phyloP scores from a whole-genome alignment of 495 filamentous ascomycete genomes.

The Apiosordaria backusii region DNA sequence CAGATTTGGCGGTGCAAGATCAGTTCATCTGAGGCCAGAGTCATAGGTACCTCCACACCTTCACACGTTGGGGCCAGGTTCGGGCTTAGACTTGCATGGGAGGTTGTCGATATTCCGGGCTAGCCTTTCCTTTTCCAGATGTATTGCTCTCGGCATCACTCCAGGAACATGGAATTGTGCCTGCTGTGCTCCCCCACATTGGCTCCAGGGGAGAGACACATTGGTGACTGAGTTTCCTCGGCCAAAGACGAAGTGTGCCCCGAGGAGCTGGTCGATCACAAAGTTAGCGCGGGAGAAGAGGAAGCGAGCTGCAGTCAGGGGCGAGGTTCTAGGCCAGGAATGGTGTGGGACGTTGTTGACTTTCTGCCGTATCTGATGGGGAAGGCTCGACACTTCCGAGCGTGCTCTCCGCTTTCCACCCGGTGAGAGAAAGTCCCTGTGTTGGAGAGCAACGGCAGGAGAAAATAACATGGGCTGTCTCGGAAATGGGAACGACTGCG shows the following conservation, averaged over 20 bases:
- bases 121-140: conserved; percentile 16
- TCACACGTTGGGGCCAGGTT: background rate
- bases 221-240: conserved; percentile 1
- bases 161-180: conserved; percentile 9
- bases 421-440: background rate
- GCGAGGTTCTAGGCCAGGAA: background rate
- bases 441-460: background rate
- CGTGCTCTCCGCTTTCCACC: background rate
- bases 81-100: conserved; percentile 4
- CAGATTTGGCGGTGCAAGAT: conserved; percentile 7
- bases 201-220: background rate
- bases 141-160: conserved; percentile 6
- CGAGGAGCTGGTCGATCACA: conserved; percentile 8
- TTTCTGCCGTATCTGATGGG: background rate
- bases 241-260: background rate
- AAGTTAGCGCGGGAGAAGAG: conserved; percentile 6
- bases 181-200: conserved; percentile 15
- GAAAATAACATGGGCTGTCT: background rate
- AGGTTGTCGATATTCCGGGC: conserved; percentile 2
- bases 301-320: conserved; percentile 6
- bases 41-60: conserved; percentile 2
- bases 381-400: background rate
- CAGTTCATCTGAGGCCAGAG: conserved; percentile 8
- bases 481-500: background rate
- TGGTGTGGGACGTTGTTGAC: conserved; percentile 3